Conservation (phyloP, 2,329 filamentous ascomycete genomes). For the Ophiostoma australiae region DNA sequence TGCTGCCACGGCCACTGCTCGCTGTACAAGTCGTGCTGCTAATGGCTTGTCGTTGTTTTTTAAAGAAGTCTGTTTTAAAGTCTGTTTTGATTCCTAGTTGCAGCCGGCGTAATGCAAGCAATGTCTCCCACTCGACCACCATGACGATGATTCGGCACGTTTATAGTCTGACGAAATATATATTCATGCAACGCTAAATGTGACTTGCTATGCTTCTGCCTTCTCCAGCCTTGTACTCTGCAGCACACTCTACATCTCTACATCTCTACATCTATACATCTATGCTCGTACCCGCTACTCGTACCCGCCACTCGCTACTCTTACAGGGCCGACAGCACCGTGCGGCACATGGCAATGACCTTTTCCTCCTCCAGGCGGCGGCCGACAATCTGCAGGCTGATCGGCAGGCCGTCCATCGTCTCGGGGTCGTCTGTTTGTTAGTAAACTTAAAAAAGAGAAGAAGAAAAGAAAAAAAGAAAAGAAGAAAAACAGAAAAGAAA, state of each 20-base stretch:
- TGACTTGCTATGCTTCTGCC: not conserved
- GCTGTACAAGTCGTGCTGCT: slow-evolving; percentile 11
- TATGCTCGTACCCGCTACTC: too few relatives aligned
- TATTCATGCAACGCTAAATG: not conserved
- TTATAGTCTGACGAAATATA: too few relatives aligned
- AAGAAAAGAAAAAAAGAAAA: not conserved
- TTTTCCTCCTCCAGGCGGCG: slow-evolving; percentile 42
- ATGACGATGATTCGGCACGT: too few relatives aligned
- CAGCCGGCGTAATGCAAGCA: too few relatives aligned
- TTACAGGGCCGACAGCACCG: slow-evolving; percentile 26
- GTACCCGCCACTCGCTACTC: too few relatives aligned
- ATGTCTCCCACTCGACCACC: too few relatives aligned
- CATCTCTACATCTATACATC: too few relatives aligned
- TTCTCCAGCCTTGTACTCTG: too few relatives aligned
- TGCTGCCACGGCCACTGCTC: slow-evolving; percentile 17
- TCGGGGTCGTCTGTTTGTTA: slow-evolving; percentile 24
- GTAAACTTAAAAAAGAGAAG: not conserved
- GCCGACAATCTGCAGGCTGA: slow-evolving; percentile 37
- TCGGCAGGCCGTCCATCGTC: slow-evolving; percentile 27
- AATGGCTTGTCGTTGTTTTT: too few relatives aligned
- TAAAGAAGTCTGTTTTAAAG: too few relatives aligned
- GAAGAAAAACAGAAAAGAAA: slow-evolving; percentile 20
- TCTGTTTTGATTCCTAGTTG: too few relatives aligned
- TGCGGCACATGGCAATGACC: slow-evolving; percentile 35
- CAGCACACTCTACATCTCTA: too few relatives aligned